phyloP scores from a whole-genome alignment of 2,329 filamentous ascomycete species.

The Ophiocordyceps camponoti-leonardi region DNA sequence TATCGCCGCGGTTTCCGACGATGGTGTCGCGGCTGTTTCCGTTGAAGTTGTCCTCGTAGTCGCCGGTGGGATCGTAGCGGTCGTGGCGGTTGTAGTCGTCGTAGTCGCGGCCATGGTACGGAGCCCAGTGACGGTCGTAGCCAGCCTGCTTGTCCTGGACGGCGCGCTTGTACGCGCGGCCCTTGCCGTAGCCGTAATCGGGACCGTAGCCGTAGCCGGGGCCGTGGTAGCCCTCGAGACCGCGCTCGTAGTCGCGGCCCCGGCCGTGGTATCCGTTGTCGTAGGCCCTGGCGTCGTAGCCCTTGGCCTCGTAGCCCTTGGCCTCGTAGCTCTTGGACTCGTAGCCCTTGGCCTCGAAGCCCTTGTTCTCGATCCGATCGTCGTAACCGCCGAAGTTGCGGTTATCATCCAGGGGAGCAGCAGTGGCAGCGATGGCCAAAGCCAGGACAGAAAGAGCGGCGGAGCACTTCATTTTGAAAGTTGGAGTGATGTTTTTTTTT shows the following conservation, averaged over 20 bases:
- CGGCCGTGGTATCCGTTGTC: neutral
- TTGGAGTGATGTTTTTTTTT: neutral
- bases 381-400: too few species aligned
- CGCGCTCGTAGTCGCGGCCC: too few species aligned
- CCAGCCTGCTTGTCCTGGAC: too few species aligned
- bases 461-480: neutral
- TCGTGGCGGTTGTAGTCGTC: neutral
- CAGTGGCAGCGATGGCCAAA: neutral
- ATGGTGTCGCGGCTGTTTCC: neutral
- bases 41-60: neutral
- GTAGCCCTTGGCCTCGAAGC: neutral
- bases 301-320: neutral
- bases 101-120: neutral
- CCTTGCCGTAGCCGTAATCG: neutral
- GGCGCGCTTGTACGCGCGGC: neutral
- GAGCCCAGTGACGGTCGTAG: too few species aligned
- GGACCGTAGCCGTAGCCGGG: neutral
- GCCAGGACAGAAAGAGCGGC: conserved; percentile 1
- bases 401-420: neutral
- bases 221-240: too few species aligned
- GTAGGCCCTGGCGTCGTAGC: too few species aligned
- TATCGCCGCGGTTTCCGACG: neutral
- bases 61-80: neutral
- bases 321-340: too few species aligned
- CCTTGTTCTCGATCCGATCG: neutral